Base-by-base conservation (phyloP, 495 filamentous ascomycete species). In the Hypoxylon lenormandii region DNA sequence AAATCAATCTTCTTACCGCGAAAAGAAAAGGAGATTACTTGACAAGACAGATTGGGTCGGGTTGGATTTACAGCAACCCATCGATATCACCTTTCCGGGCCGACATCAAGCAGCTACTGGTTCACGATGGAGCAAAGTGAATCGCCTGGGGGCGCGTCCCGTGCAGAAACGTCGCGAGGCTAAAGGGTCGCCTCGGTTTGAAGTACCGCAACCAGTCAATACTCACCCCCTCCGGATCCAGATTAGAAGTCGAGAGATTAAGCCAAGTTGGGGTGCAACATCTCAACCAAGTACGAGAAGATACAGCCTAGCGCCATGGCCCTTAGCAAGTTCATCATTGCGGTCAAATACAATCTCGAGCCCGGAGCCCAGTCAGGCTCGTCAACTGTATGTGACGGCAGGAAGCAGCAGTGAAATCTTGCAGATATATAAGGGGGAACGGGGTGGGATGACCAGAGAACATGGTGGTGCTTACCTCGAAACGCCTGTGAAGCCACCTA, bases 211-310 rank as follows among this genome's bases (percentile, higher is more conserved):
- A 49, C 3, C 45, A 48, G 10, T 26, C 43, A 52, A 33, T 33
- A 16, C 47, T 38, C 30, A 23, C 10, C 46, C 69, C 13, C 33
- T 80, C 18, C 76, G 36, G 43, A 75, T 82, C 15, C 78, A 69
- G 33, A 72, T 82, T 45, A 79, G 79, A 4, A 80, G 74, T 45
- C 78, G 77, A 53, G 77, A 77, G 36, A 78, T 74, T 51, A 63
- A 61, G 2, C 64, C 74, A 23, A 74, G 67, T 30, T 49, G 45
- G 23, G 59, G 26, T 13, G 63, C 56, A 28, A 13, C 46, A 12
- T 70, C 68, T 7, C 66, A 66, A n/a, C 23, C 30, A 38, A 64
- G 53, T 37, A 51, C 5, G 26, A 63, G 55, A 10, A 69, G 62
- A 37, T 59, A 62, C 21, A 70, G 48, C 38, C 19, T 62, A 7